phyloP scores from a whole-genome alignment of 345 rosid genomes.

The Brassica napus region Da-Ae NC_063442.1:43413001-43413500 shows the following conservation, averaged over 20 bases:
- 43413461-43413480: slow-evolving; percentile 27
- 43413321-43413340: slow-evolving; percentile 29
- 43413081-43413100: slow-evolving; percentile 30
- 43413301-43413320: slow-evolving; percentile 22
- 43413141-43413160: slow-evolving; percentile 3
- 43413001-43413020: not conserved
- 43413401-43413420: slow-evolving; percentile 5
- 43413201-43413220: slow-evolving; percentile 8
- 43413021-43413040: slow-evolving; percentile 5
- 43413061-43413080: slow-evolving; percentile 23
- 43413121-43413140: not conserved
- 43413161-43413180: not conserved
- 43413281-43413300: slow-evolving; percentile 16
- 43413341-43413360: slow-evolving; percentile 18
- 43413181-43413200: slow-evolving; percentile 18
- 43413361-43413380: slow-evolving; percentile 27
- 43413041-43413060: slow-evolving; percentile 25
- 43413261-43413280: slow-evolving; percentile 26
- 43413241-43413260: slow-evolving; percentile 29
- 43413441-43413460: slow-evolving; percentile 17
- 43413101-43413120: not conserved
- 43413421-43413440: slow-evolving; percentile 8
- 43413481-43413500: slow-evolving; percentile 31
- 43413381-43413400: not conserved
- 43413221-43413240: slow-evolving; percentile 28